Base-by-base conservation (phyloP, 2,329 filamentous ascomycete species). In the Hypoxylon sp. region DNA sequence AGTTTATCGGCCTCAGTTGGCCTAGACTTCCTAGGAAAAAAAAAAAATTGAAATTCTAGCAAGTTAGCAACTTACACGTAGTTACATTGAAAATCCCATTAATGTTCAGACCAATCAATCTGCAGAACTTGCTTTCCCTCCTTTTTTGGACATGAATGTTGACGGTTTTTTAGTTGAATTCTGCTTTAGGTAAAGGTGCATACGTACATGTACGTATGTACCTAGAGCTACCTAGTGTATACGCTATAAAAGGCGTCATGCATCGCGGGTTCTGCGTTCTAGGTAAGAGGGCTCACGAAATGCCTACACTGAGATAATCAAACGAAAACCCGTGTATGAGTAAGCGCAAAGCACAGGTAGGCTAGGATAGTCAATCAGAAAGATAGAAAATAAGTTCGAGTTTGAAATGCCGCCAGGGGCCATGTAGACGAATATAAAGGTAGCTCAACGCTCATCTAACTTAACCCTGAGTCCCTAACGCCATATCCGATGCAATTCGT, bases 351-450 rank as follows among this genome's bases (percentile, higher is more conserved):
- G 6, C 13, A n/a, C n/a, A n/a, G n/a, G n/a, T n/a, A n/a, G n/a
- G n/a, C n/a, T n/a, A n/a, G n/a, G n/a, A 41, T 6, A 5, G 1
- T 17, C 2, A 1, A 7, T 34, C 13, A 56, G 5, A 50, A 43
- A 5, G 13, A 49, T 4, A 52, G n/a, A 2, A 41, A 49, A 53
- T 43, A 46, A 53, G 14, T 11, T 60, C 41, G 45, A 55, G 48
- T 61, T 56, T 46, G 4, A n/a, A 64, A 64, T 57, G 60, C 65
- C 60, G 25, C 50, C 14, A 14, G 43, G 36, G 65, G 60, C 60
- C 55, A 60, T 19, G 38, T 36, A 55, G 34, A 57, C 50, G 60
- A 67, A 64, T 51, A 36, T 5, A 55, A 67, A 67, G 23, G 41
- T 41, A 59, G 23, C 2, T n/a, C 30, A 46, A 52, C 17, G 23